Evolutionary conservation across 1,284 basidiomycete species (phyloP).

Genomic region (Exobasidium rhododendri): DNA sequence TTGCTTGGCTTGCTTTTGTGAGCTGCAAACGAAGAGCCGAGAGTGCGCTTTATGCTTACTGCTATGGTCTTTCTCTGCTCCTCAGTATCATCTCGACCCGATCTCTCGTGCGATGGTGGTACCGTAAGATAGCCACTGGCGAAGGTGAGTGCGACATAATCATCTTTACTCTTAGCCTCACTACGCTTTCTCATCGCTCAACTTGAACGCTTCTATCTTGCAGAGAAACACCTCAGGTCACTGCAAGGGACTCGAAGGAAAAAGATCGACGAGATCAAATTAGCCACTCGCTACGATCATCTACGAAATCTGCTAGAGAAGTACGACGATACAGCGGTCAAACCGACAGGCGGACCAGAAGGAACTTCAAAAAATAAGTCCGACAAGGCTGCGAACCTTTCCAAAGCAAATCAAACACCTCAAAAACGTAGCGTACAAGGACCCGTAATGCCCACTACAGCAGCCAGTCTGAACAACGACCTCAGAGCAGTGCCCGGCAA

Average conservation of each 20-base stretch:
- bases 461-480: neutral
- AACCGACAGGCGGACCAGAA: neutral
- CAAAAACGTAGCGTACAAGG: neutral
- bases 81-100: constrained; percentile 61
- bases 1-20: constrained; percentile 25
- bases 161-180: neutral
- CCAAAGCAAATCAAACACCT: neutral
- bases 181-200: neutral
- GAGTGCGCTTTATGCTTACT: too few relatives aligned
- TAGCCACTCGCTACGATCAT: constrained; percentile 90
- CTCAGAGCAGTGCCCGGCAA: too few relatives aligned
- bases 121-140: constrained; percentile 72
- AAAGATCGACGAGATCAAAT: constrained; percentile 94
- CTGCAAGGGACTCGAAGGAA: constrained; percentile 76
- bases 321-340: constrained; percentile 67
- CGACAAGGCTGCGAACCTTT: neutral
- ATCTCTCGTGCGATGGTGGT: constrained; percentile 81
- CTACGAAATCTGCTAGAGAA: constrained; percentile 84
- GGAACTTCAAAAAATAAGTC: constrained; percentile 9
- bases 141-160: constrained; percentile 58
- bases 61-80: too few relatives aligned
- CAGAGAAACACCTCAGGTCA: constrained; percentile 71
- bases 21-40: constrained; percentile 4
- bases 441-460: neutral
- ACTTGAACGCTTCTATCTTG: neutral